Base-by-base conservation (phyloP, 2,329 filamentous ascomycete species). In the Drechslerella coelobrocha region DNA sequence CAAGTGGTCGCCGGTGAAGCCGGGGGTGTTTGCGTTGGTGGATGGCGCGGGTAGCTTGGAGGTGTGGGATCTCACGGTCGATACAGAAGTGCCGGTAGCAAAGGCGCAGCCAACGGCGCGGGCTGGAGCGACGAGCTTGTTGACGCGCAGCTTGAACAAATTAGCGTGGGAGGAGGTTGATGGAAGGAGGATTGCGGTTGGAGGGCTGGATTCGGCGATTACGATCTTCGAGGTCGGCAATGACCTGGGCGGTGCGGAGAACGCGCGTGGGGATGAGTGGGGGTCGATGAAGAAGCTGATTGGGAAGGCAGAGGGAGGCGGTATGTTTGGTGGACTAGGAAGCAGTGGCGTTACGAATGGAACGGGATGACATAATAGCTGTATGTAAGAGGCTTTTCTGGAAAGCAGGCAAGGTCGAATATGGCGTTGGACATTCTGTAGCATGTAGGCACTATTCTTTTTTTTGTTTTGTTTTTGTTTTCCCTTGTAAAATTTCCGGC, bases 1-100 rank as follows among this genome's bases (percentile, higher is more conserved):
- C 1, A 89, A 88, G 57, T 99, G 95, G 95, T 96, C 91, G 12
- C 94, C 94, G 0, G 86, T 94, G 73, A 93, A 94, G 78, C 94
- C 94, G 0, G 92, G 92, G 37, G 90, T 99, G 7, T 99, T 99
- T 79, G 91, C 91, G 0, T 86, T 96, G 19, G 94, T 97, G 1
- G 95, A 99, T 75, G 94, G 94, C 31, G 91, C 90, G 1, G 95
- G 94, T 27, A 90, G 88, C 79, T 83, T 99, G 17, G 95, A 99
- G 80, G 84, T 99, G 53, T 99, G 94, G 91, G 95, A 99, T 77
- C 85, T 99, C 55, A 93, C 90, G 10, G 85, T 92, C 19, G 92
- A 97, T 79, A 92, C 89, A 0, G 94, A 99, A 80, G 91, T 97
- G 50, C 94, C 94, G 0, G 87, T 95, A 0, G 89, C 91, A 53